phyloP scores from a whole-genome alignment of 371 early-diverging fungal genomes.

The Synchytrium microbalum region DNA sequence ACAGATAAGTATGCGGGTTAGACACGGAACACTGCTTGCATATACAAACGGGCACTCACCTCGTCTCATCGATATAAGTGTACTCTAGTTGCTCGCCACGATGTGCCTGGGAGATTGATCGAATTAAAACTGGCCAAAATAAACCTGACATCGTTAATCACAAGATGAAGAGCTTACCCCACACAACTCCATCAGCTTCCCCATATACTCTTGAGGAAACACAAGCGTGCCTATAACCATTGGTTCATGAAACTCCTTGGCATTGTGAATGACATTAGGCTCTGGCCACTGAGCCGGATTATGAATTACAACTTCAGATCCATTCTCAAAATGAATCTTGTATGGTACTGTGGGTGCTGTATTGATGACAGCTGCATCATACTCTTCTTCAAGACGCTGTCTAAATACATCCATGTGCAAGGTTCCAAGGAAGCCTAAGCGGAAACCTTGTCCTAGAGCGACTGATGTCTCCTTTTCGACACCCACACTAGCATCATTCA shows the following conservation, averaged over 20 bases:
- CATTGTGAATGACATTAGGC: constrained; percentile 53
- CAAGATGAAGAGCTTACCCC: constrained; percentile 45
- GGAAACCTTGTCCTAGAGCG: constrained; percentile 93
- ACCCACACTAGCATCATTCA: constrained; percentile 90
- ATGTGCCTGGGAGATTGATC: constrained; percentile 22
- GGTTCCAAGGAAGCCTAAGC: constrained; percentile 92
- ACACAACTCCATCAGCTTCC: constrained; percentile 83
- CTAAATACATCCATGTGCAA: constrained; percentile 97
- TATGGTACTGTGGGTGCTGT: constrained; percentile 93
- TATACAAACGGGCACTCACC: no score
- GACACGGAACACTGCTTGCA: no score
- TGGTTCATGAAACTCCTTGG: constrained; percentile 74
- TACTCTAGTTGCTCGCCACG: constrained; percentile 80
- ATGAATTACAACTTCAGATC: not conserved
- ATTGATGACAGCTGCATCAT: constrained; percentile 81
- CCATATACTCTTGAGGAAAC: constrained; percentile 86
- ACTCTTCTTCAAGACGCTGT: constrained; percentile 92
- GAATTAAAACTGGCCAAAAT: not conserved
- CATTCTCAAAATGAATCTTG: constrained; percentile 36
- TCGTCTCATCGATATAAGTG: constrained; percentile 73
- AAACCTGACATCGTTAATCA: not conserved
- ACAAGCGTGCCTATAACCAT: constrained; percentile 88
- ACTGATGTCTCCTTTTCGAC: constrained; percentile 78
- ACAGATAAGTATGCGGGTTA: no score
- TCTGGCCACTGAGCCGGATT: constrained; percentile 94